These are phyloP conservation scores for Cladosporium austrohemisphaericum DNA, from an alignment of 2,329 filamentous ascomycete genomes.

Conservation along the genomic window DNA sequence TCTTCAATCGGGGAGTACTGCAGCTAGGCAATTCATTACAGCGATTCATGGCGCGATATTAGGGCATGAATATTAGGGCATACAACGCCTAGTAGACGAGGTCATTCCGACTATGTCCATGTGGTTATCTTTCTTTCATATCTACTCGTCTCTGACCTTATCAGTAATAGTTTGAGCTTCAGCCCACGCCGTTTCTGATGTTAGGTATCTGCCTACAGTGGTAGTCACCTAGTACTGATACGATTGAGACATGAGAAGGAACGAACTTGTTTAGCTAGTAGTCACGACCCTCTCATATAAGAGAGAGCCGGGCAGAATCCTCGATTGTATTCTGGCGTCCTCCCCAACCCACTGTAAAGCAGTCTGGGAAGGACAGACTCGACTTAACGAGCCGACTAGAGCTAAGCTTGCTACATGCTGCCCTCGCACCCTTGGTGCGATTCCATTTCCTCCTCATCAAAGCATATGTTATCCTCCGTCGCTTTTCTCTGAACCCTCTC, in stretches of 20 bases:
- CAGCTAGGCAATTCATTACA: too few species aligned
- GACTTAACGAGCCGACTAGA: slow-evolving; percentile 15
- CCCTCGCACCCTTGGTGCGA: slow-evolving; percentile 3
- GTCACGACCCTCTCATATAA: neutral
- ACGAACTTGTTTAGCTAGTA: slow-evolving; percentile 6
- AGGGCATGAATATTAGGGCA: too few species aligned
- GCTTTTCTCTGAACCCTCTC: neutral
- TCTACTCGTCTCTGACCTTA: too few species aligned
- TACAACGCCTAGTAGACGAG: too few species aligned
- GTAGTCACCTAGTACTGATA: too few species aligned
- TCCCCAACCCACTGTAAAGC: neutral
- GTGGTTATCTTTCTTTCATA: too few species aligned
- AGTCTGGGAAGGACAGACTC: slow-evolving; percentile 5
- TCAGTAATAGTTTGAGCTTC: too few species aligned
- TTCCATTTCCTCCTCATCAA: slow-evolving; percentile 1
- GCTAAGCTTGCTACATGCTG: slow-evolving; percentile 10
- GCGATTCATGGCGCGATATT: too few species aligned
- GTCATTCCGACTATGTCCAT: too few species aligned
- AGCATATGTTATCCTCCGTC: neutral
- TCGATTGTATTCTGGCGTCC: slow-evolving; percentile 9
- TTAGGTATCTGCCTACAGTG: too few species aligned
- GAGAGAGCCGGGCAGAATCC: slow-evolving; percentile 5
- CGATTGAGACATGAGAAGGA: neutral
- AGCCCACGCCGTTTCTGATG: too few species aligned
- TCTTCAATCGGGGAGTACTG: too few species aligned